These are phyloP conservation scores for Avena eriantha DNA, from an alignment of 176 grass and related monocot genomes.

Conservation along the genomic window DNA sequence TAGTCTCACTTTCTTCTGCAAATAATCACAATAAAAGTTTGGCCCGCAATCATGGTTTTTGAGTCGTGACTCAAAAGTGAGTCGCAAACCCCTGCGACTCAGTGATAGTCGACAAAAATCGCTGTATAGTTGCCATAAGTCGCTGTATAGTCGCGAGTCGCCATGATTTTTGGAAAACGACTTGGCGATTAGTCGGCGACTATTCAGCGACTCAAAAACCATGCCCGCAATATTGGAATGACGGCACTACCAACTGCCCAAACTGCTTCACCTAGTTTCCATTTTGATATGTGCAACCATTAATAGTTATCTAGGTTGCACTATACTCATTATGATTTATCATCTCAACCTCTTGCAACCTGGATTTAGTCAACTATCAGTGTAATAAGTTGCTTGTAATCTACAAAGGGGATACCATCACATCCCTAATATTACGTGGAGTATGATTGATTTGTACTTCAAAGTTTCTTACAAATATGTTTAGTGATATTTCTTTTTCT, in stretches of 20 bases:
- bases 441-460: slow-evolving; percentile 9
- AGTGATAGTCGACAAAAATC: too few relatives aligned
- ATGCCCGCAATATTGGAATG: background rate
- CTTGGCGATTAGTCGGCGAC: too few relatives aligned
- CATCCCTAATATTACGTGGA: background rate
- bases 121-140: too few relatives aligned
- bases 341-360: background rate
- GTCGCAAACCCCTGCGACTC: too few relatives aligned
- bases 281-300: slow-evolving; percentile 26
- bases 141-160: too few relatives aligned
- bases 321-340: slow-evolving; percentile 16
- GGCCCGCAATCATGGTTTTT: too few relatives aligned
- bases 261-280: slow-evolving; percentile 3
- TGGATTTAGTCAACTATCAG: slow-evolving; percentile 21
- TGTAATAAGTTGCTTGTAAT: slow-evolving; percentile 16
- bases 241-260: background rate
- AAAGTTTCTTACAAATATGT: background rate
- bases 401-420: background rate
- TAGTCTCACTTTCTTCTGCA: too few relatives aligned
- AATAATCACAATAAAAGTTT: too few relatives aligned
- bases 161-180: too few relatives aligned
- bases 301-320: background rate
- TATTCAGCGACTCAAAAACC: too few relatives aligned
- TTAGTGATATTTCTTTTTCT: slow-evolving; percentile 11
- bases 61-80: too few relatives aligned